Conservation (phyloP, 176 grass and related monocot species). For the Hordeum vulgare region DNA sequence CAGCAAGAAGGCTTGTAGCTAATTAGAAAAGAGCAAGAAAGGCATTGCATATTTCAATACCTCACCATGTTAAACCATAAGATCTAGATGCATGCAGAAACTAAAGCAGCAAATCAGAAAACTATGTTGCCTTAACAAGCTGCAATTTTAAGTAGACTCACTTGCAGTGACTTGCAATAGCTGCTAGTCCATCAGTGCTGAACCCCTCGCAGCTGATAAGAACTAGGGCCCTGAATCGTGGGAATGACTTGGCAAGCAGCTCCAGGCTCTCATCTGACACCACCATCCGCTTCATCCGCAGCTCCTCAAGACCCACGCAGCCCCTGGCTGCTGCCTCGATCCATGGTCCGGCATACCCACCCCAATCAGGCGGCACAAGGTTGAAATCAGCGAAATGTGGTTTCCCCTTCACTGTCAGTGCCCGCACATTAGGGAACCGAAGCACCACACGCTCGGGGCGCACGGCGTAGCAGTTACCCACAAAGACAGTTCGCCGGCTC, state of each 20-base stretch:
- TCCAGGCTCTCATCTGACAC: constrained; percentile 63
- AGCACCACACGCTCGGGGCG: constrained; percentile 25
- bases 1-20: not conserved
- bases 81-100: not conserved
- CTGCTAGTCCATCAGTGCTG: constrained; percentile 66
- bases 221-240: constrained; percentile 47
- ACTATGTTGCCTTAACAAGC: not conserved
- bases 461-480: constrained; percentile 74
- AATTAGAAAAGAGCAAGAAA: not conserved
- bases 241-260: constrained; percentile 56
- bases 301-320: constrained; percentile 52
- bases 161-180: constrained; percentile 74
- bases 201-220: constrained; percentile 80
- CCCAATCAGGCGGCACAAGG: constrained; percentile 72
- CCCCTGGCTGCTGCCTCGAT: constrained; percentile 39
- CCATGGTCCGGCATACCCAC: constrained; percentile 51
- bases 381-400: constrained; percentile 84
- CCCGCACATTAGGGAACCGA: constrained; percentile 45
- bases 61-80: not conserved
- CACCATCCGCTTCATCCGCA: constrained; percentile 84
- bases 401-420: constrained; percentile 67
- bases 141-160: constrained; percentile 7
- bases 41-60: not conserved
- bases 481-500: constrained; percentile 52
- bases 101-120: not conserved